Evolutionary conservation across 2,329 filamentous ascomycete species (phyloP).

Genomic region (Trichoderma sp.): DNA sequence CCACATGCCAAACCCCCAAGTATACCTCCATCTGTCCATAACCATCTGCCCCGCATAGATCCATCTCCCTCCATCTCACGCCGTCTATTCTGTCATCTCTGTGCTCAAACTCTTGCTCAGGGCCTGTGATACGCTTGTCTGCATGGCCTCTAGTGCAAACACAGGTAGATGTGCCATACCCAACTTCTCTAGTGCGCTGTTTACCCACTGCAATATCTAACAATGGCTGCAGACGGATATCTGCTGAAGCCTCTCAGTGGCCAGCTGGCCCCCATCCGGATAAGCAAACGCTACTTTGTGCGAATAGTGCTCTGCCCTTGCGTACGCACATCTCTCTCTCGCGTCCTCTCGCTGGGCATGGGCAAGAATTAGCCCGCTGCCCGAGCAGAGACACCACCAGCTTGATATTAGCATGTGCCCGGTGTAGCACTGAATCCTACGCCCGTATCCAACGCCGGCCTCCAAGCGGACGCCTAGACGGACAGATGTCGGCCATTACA

Average conservation of each 20-base stretch:
- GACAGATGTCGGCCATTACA: constrained; percentile 22
- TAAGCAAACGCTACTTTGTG: neutral
- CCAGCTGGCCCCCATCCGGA: neutral
- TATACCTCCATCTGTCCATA: neutral
- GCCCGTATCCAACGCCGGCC: neutral
- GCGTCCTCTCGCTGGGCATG: constrained; percentile 8
- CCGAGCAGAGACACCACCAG: constrained; percentile 21
- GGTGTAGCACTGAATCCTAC: constrained; percentile 24
- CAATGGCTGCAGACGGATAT: neutral
- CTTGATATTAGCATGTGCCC: neutral
- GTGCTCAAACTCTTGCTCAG: neutral
- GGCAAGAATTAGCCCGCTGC: constrained; percentile 14
- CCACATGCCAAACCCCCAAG: constrained; percentile 5
- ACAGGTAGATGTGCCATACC: neutral
- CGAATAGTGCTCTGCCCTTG: neutral
- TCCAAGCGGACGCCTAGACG: constrained; percentile 10
- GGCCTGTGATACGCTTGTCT: neutral
- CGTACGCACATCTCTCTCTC: neutral
- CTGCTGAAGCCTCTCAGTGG: neutral
- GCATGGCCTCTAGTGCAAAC: neutral
- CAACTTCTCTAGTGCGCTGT: neutral
- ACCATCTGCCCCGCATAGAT: constrained; percentile 20
- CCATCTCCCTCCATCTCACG: constrained; percentile 13
- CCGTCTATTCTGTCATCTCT: neutral
- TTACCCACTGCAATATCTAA: neutral